Conservation (phyloP, 2,329 filamentous ascomycete species). For the Calonectria pseudoturangicola region DNA sequence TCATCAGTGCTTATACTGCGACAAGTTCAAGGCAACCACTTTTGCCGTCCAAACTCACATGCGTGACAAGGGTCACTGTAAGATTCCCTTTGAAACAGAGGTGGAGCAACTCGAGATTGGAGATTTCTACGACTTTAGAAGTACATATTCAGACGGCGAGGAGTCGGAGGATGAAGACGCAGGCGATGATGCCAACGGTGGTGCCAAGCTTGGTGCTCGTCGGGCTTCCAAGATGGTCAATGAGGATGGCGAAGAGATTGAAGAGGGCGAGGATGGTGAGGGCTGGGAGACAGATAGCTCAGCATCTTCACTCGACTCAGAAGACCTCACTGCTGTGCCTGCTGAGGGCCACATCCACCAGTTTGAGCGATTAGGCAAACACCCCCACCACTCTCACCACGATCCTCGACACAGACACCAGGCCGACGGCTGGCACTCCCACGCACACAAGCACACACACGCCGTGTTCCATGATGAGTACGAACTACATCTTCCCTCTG, state of each 20-base stretch:
- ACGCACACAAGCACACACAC: slow-evolving; percentile 83
- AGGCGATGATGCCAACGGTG: slow-evolving; percentile 67
- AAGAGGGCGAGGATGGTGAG: slow-evolving; percentile 79
- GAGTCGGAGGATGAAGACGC: slow-evolving; percentile 74
- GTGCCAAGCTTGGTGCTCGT: slow-evolving; percentile 81
- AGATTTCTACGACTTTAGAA: slow-evolving; percentile 97
- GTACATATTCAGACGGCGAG: slow-evolving; percentile 91
- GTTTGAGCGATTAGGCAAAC: slow-evolving; percentile 82
- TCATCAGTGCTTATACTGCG: slow-evolving; percentile 91
- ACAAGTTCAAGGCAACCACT: slow-evolving; percentile 85
- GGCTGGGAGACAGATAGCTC: slow-evolving; percentile 98
- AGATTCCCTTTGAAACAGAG: slow-evolving; percentile 92
- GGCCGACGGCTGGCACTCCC: slow-evolving; percentile 86
- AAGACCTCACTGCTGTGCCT: slow-evolving; percentile 86
- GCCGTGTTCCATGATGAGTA: slow-evolving; percentile 94
- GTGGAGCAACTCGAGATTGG: slow-evolving; percentile 95
- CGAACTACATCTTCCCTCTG: slow-evolving; percentile 93
- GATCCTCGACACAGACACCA: slow-evolving; percentile 84
- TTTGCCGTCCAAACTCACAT: slow-evolving; percentile 95
- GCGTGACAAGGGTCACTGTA: slow-evolving; percentile 97
- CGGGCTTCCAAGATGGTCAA: slow-evolving; percentile 72
- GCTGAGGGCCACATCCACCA: slow-evolving; percentile 83
- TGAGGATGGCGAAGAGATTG: slow-evolving; percentile 68
- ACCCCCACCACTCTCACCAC: slow-evolving; percentile 83
- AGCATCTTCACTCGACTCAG: slow-evolving; percentile 90